phyloP scores from a whole-genome alignment of 1,284 basidiomycete genomes.

The Ceratobasidium sp. region DNA sequence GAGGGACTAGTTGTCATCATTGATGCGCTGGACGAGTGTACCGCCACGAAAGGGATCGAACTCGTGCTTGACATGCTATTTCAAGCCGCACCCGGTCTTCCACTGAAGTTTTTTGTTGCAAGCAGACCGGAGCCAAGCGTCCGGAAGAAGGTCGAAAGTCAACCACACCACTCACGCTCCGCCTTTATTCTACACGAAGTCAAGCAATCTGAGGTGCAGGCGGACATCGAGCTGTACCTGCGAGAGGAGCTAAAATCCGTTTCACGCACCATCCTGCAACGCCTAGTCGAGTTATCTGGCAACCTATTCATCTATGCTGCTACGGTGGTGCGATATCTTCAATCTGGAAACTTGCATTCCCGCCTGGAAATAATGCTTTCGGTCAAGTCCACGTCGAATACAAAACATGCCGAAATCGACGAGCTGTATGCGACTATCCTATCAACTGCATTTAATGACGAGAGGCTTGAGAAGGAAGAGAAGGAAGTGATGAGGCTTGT shows the following conservation, averaged over 20 bases:
- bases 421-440: not conserved
- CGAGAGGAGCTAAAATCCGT: slow-evolving; percentile 6
- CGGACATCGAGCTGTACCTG: slow-evolving; percentile 24
- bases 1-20: not conserved
- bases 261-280: not conserved
- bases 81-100: not conserved
- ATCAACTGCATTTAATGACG: not conserved
- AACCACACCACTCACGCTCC: not conserved
- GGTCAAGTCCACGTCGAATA: not conserved
- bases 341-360: not conserved
- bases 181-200: slow-evolving; percentile 33
- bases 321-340: slow-evolving; percentile 3
- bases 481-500: not conserved
- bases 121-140: not conserved
- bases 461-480: not conserved
- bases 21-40: slow-evolving; percentile 1
- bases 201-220: slow-evolving; percentile 29
- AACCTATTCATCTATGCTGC: slow-evolving; percentile 4
- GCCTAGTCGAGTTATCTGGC: not conserved
- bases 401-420: not conserved
- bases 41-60: not conserved
- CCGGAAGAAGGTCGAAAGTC: not conserved
- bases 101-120: not conserved
- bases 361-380: not conserved
- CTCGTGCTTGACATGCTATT: not conserved